phyloP scores from a whole-genome alignment of 2,329 filamentous ascomycete genomes.

The Fusarium sp. region DNA sequence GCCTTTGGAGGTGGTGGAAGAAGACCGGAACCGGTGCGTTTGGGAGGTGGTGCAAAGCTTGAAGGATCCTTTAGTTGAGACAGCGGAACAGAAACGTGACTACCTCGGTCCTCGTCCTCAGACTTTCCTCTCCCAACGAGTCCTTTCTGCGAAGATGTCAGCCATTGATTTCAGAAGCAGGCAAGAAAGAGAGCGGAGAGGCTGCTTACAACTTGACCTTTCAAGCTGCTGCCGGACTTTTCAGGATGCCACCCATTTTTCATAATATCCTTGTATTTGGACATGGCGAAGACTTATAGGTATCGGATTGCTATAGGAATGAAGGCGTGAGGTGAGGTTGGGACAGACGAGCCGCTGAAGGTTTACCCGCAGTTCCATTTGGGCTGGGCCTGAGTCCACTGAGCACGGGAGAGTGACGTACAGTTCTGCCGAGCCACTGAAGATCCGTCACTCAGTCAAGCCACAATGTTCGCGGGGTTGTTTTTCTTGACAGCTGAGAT shows the following conservation, averaged over 20 bases:
- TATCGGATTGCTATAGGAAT: not conserved
- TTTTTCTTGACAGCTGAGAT: conserved; percentile 1
- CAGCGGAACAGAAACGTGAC: conserved; percentile 68
- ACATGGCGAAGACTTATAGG: conserved; percentile 47
- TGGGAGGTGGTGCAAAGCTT: conserved; percentile 84
- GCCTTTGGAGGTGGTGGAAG: conserved; percentile 42
- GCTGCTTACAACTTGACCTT: conserved; percentile 56
- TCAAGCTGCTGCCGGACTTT: conserved; percentile 53
- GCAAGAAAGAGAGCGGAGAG: not conserved
- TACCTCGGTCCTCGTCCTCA: conserved; percentile 39
- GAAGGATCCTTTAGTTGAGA: conserved; percentile 78
- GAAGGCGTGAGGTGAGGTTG: not conserved
- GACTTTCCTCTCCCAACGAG: conserved; percentile 56
- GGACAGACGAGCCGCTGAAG: conserved; percentile 5
- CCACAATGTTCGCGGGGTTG: conserved; percentile 35
- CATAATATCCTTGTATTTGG: conserved; percentile 58
- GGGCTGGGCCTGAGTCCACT: conserved; percentile 16
- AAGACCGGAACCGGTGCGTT: conserved; percentile 58
- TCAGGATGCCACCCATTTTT: conserved; percentile 66
- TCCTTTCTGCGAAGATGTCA: conserved; percentile 52
- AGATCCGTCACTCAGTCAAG: conserved; percentile 1
- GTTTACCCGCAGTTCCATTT: conserved; percentile 15
- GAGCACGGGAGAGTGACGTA: conserved; percentile 33
- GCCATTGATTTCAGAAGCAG: not conserved
- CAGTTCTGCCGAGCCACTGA: conserved; percentile 24